Evolutionary conservation across 495 filamentous ascomycete genomes (phyloP).

Genomic region (Daldinia bambusicola): DNA sequence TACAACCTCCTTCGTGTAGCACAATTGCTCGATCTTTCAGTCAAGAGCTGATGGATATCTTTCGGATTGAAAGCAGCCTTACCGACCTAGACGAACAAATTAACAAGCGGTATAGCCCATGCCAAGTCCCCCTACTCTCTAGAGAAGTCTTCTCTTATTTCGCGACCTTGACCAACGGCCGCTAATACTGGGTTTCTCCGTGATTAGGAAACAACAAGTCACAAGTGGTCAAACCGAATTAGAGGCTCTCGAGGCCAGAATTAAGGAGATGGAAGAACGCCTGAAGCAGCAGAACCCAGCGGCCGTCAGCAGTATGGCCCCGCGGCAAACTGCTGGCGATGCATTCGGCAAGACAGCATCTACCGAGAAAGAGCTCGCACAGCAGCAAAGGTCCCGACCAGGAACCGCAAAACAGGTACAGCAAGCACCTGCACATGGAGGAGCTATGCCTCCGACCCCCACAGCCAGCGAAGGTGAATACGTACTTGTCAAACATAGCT

Average conservation of each 20-base stretch:
- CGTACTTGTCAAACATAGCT: constrained; percentile 51
- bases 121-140: constrained; percentile 21
- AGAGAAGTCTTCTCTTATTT: background rate
- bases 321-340: constrained; percentile 48
- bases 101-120: constrained; percentile 79
- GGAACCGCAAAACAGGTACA: constrained; percentile 55
- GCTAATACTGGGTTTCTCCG: constrained; percentile 21
- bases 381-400: constrained; percentile 53
- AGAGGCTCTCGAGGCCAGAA: constrained; percentile 81
- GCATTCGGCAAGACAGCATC: constrained; percentile 45
- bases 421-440: constrained; percentile 57
- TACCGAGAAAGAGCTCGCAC: constrained; percentile 45
- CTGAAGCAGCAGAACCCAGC: constrained; percentile 62
- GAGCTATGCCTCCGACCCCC: constrained; percentile 64
- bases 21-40: constrained; percentile 91
- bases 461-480: constrained; percentile 70
- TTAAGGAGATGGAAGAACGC: constrained; percentile 85
- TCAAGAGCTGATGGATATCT: constrained; percentile 85
- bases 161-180: constrained; percentile 13
- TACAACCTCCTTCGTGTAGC: constrained; percentile 57
- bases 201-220: constrained; percentile 73
- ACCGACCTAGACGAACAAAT: constrained; percentile 79
- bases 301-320: constrained; percentile 41
- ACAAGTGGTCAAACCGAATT: constrained; percentile 78
- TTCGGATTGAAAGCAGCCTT: constrained; percentile 82